Evolutionary conservation across 2,329 filamentous ascomycete species (phyloP), one percentile per base, ranked within the genome.

Genomic region (Colletotrichum euphorbiae): DNA sequence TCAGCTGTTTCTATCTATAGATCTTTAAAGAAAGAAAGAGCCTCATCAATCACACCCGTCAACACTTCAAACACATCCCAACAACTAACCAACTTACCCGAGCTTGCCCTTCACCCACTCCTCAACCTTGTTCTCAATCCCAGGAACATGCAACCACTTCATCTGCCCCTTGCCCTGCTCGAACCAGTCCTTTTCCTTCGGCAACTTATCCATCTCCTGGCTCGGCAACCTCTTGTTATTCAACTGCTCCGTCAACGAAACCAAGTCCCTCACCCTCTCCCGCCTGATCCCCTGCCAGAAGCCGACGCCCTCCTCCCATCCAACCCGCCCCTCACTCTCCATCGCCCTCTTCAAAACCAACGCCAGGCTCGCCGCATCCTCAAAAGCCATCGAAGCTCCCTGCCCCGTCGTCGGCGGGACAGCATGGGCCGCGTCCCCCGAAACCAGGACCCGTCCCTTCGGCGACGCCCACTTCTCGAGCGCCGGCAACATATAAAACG

Each of bases 241-340:
- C 57, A 87, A 81, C 73, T 82, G 79, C 28, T 75, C 72, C 9
- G 83, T 88, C 33, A 89, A 73, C 31, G 79, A 79, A 28, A 86
- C 73, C 1, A 88, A 77, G 57, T 75, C 80, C 31, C 83, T 81
- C 1, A 87, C 74, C 2, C 85, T 78, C 9, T 77, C 78, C 72
- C 86, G 82, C 8, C 86, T 76, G 12, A 81, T 81, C 0, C 72
- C 65, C 71, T 87, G 81, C 87, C 86, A 89, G 31, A 76, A 76
- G 21, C 70, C 75, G 38, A 79, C 72, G 1, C 74, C 78, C 13
- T 73, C 73, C 12, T 71, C 71, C 52, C 65, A 65, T 4, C 48
- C 17, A 9, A 78, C 72, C n/a, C 66, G 73, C 8, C 19, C 64
- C 11, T 36, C 70, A 28, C 55, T 73, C 12, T 48, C 69, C 46